Conservation (phyloP, 208 protist species). For the Phytomonas sp. region DNA sequence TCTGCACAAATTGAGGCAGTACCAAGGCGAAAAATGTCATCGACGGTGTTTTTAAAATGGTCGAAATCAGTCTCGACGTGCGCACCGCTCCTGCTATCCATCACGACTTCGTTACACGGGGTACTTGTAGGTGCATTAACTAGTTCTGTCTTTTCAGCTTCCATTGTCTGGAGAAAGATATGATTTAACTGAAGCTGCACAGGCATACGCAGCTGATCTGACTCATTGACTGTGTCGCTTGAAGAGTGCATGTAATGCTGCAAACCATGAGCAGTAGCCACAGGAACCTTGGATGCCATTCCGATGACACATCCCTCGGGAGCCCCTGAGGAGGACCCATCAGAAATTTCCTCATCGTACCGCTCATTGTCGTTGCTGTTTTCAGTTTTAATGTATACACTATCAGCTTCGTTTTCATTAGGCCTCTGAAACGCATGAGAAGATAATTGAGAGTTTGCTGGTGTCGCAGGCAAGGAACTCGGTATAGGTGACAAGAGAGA, state of each 20-base stretch:
- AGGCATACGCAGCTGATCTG: background rate
- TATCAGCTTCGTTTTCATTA: background rate
- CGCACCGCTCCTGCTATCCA: background rate
- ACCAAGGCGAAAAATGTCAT: background rate
- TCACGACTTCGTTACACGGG: background rate
- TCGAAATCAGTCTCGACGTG: background rate
- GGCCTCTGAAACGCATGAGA: background rate
- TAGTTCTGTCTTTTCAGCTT: background rate
- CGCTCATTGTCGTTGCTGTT: background rate
- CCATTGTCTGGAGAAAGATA: background rate
- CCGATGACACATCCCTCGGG: background rate
- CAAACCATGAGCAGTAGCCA: background rate
- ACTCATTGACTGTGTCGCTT: background rate
- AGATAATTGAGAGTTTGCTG: background rate
- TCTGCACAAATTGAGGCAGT: background rate
- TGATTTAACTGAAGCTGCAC: background rate
- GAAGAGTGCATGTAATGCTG: background rate
- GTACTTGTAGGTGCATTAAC: background rate
- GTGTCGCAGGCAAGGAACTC: background rate
- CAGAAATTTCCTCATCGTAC: background rate
- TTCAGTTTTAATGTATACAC: background rate
- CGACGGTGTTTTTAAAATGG: background rate
- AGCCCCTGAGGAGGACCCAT: background rate
- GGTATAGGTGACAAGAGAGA: background rate
- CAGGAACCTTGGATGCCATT: background rate